A percentile compares a stretch with the other conserved stretches of the same genome.
phyloP scores from a whole-genome alignment of 2,329 filamentous ascomycete genomes.

The Gaeumannomyces sp. region DNA sequence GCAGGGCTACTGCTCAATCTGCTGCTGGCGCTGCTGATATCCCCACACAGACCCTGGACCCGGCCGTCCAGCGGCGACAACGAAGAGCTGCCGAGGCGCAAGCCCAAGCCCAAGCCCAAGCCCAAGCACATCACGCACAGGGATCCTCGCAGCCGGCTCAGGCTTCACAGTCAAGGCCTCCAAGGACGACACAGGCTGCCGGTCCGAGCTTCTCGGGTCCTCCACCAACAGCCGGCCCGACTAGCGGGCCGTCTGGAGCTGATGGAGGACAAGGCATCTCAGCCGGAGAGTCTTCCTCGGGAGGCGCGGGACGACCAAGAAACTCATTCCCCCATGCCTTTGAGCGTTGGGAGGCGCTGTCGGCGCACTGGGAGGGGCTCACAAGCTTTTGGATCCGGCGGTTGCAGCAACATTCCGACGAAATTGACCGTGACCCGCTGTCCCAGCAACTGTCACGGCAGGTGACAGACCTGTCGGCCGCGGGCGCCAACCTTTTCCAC shows the following conservation, averaged over 20 bases:
- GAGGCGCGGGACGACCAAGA: slow-evolving; percentile 35
- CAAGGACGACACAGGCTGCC: slow-evolving; percentile 1
- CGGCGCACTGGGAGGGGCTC: slow-evolving; percentile 95
- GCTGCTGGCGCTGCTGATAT: slow-evolving; percentile 24
- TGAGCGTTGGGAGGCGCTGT: slow-evolving; percentile 93
- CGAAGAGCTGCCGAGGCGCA: slow-evolving; percentile 25
- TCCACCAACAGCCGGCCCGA: slow-evolving; percentile 1
- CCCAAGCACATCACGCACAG: slow-evolving; percentile 8
- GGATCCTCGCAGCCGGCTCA: slow-evolving; percentile 5
- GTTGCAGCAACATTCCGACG: slow-evolving; percentile 82
- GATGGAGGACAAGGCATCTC: slow-evolving; percentile 14
- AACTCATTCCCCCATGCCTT: slow-evolving; percentile 93
- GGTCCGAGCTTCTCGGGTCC: slow-evolving; percentile 11
- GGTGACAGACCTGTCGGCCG: slow-evolving; percentile 93
- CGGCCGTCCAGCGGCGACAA: slow-evolving; percentile 27
- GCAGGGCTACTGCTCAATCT: slow-evolving; percentile 35
- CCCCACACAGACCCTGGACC: slow-evolving; percentile 27
- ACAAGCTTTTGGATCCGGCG: slow-evolving; percentile 96
- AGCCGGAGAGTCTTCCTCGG: slow-evolving; percentile 26
- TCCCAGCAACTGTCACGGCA: slow-evolving; percentile 86
- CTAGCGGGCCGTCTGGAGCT: slow-evolving; percentile 6
- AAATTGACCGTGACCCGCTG: slow-evolving; percentile 74
- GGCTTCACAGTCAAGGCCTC: slow-evolving; percentile 11
- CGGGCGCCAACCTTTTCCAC: slow-evolving; percentile 94
- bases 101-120: slow-evolving; percentile 1